Evolutionary conservation across 495 filamentous ascomycete genomes (phyloP).

Genomic region (Aspergillus panamensis): DNA sequence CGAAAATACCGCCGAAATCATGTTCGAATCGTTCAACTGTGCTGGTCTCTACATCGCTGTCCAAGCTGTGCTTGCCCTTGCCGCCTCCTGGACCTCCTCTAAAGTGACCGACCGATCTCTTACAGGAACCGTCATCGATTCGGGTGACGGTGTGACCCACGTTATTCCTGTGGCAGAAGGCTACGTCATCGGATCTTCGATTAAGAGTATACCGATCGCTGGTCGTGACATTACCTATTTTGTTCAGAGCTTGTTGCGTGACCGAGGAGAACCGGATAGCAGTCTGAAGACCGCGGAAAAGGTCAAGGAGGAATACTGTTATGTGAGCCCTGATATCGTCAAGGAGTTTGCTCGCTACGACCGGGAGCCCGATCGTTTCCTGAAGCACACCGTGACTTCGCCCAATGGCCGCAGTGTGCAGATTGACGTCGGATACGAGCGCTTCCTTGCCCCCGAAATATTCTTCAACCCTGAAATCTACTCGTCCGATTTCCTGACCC

Average conservation of each 20-base stretch:
- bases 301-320: conserved; percentile 97
- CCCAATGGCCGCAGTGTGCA: conserved; percentile 80
- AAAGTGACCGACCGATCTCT: conserved; percentile 97
- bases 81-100: conserved; percentile 96
- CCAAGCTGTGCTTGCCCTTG: conserved; percentile 92
- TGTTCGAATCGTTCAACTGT: conserved; percentile 99
- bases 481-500: conserved; percentile 95
- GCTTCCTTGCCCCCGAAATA: conserved; percentile 96
- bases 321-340: conserved; percentile 96
- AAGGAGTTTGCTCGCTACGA: conserved; percentile 96
- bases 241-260: conserved; percentile 90
- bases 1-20: conserved; percentile 98
- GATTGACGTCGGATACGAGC: conserved; percentile 95
- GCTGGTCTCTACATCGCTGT: conserved; percentile 98
- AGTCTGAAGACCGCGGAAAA: conserved; percentile 95
- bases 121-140: conserved; percentile 96
- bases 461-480: conserved; percentile 99
- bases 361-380: conserved; percentile 82
- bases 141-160: conserved; percentile 96
- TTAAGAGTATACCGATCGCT: conserved; percentile 97
- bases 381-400: conserved; percentile 79
- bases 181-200: conserved; percentile 97
- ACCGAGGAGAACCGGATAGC: conserved; percentile 94
- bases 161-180: conserved; percentile 98
- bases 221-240: conserved; percentile 98